Conservation (phyloP, 1,284 basidiomycete genomes). For the Fomitopsis pinicola region DNA sequence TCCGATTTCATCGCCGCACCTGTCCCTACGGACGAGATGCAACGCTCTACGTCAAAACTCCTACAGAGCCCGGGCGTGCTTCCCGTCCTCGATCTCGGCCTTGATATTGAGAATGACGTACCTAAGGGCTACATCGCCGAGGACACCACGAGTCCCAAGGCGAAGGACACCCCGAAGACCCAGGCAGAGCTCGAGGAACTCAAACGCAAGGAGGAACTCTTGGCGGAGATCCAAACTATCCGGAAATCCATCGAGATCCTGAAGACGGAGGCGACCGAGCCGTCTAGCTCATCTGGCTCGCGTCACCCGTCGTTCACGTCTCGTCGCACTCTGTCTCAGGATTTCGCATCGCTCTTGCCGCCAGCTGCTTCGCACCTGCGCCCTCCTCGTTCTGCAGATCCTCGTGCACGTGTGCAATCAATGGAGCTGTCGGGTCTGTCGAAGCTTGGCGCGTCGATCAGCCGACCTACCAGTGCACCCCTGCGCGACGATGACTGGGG, state of each 20-base stretch:
- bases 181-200: constrained; percentile 51
- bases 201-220: constrained; percentile 62
- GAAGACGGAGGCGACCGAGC: constrained; percentile 59
- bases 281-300: constrained; percentile 51
- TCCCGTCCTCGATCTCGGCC: constrained; percentile 70
- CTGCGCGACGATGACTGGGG: constrained; percentile 73
- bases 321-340: constrained; percentile 62
- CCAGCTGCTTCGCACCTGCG: constrained; percentile 51
- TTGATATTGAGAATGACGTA: constrained; percentile 67
- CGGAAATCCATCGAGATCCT: constrained; percentile 72
- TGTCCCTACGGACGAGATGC: constrained; percentile 52
- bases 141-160: constrained; percentile 23
- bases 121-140: constrained; percentile 57
- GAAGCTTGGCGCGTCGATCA: constrained; percentile 46
- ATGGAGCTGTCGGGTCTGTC: constrained; percentile 64
- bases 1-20: constrained; percentile 70
- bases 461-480: constrained; percentile 68
- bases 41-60: constrained; percentile 40
- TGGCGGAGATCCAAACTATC: constrained; percentile 74
- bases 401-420: constrained; percentile 61
- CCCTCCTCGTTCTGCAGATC: constrained; percentile 61
- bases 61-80: constrained; percentile 53
- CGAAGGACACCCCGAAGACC: constrained; percentile 31
- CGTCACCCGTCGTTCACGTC: constrained; percentile 66
- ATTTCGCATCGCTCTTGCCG: constrained; percentile 47